Evolutionary conservation across 768 basidiomycete species (phyloP).

Genomic region (Coprinellus aureogranulatus): DNA sequence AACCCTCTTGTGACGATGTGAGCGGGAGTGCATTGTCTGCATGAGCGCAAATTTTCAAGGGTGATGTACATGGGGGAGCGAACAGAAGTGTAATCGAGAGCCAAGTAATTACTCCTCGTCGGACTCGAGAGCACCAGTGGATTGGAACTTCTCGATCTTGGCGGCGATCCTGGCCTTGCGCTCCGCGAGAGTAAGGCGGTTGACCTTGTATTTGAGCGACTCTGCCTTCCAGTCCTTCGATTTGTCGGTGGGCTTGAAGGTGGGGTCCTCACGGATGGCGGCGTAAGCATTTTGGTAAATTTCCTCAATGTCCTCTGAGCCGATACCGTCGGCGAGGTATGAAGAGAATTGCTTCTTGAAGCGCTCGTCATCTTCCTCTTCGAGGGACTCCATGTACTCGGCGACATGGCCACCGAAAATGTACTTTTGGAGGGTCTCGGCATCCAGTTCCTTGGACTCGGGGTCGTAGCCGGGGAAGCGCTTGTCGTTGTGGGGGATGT

Average conservation of each 20-base stretch:
- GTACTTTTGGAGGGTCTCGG: constrained; percentile 95
- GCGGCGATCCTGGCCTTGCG: constrained; percentile 76
- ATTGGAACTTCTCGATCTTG: constrained; percentile 90
- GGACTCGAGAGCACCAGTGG: constrained; percentile 54
- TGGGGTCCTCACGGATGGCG: constrained; percentile 93
- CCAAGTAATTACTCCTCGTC: constrained; percentile 59
- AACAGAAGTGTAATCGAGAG: constrained; percentile 11
- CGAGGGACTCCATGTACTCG: constrained; percentile 98
- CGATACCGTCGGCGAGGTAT: constrained; percentile 93
- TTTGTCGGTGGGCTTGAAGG: constrained; percentile 88
- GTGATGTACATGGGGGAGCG: neutral
- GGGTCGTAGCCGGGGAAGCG: constrained; percentile 98
- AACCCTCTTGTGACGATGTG: neutral
- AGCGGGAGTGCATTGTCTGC: neutral
- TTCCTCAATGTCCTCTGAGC: constrained; percentile 96
- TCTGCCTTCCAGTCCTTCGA: constrained; percentile 90
- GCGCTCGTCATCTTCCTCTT: constrained; percentile 99
- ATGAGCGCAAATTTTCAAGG: neutral
- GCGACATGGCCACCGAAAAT: constrained; percentile 97
- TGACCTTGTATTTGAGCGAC: constrained; percentile 62
- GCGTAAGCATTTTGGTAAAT: constrained; percentile 91
- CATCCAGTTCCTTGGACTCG: constrained; percentile 89
- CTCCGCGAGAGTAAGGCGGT: constrained; percentile 72
- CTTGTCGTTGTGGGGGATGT: constrained; percentile 95
- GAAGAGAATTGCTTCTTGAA: constrained; percentile 97